A percentile compares a stretch with the other conserved stretches of the same genome.
Evolutionary conservation across 192 early-diverging fungal species (phyloP).

Genomic region (Borealophlyctis nickersoniae): DNA sequence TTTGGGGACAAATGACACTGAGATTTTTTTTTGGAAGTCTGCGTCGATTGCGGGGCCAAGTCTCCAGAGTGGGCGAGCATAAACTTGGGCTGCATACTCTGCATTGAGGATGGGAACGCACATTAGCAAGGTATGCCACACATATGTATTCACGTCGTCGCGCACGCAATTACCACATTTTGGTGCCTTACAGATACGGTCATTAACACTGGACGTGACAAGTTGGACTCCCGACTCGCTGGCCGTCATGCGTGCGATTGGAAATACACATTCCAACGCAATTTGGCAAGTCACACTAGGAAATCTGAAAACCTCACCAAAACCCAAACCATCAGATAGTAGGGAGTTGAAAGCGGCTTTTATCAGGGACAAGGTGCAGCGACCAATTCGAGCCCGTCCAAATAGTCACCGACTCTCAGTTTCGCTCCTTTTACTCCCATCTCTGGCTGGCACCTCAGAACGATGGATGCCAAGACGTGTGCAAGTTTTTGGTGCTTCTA

Average conservation of each 20-base stretch:
- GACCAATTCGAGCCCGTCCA: no score
- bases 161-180: no score
- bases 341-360: conserved; percentile 30
- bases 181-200: conserved; percentile 42
- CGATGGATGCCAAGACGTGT: no score
- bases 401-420: no score
- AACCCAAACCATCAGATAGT: conserved; percentile 22
- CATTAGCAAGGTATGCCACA: conserved; percentile 66
- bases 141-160: no score
- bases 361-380: conserved; percentile 52
- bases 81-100: conserved; percentile 67
- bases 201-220: conserved; percentile 63
- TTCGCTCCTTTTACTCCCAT: no score
- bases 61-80: conserved; percentile 71
- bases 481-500: no score
- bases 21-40: conserved; percentile 37
- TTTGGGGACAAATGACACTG: no score
- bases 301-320: not conserved
- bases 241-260: conserved; percentile 55
- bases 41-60: conserved; percentile 67
- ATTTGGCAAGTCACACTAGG: conserved; percentile 57
- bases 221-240: conserved; percentile 66
- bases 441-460: no score
- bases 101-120: conserved; percentile 72
- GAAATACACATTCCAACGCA: conserved; percentile 60